phyloP scores from a whole-genome alignment of 1,139 yeast genomes.

The Saccharomyces hybrid region DNA sequence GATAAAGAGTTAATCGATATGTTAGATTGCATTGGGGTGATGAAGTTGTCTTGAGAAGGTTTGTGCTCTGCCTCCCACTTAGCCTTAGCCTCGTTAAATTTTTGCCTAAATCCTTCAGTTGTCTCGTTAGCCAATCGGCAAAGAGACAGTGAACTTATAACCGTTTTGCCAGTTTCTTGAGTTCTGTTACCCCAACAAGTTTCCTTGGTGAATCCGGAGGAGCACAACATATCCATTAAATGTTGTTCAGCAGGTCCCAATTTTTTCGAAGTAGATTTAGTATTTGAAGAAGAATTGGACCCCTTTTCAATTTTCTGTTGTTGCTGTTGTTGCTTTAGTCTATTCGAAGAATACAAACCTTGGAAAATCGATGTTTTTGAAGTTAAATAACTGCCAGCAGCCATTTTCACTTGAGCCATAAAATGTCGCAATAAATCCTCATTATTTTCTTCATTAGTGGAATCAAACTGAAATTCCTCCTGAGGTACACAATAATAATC shows the following conservation, averaged over 20 bases:
- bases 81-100: slow-evolving; percentile 18
- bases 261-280: slow-evolving; percentile 31
- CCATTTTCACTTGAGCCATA: slow-evolving; percentile 58
- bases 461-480: slow-evolving; percentile 33
- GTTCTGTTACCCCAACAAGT: slow-evolving; percentile 86
- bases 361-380: slow-evolving; percentile 58
- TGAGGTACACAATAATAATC: slow-evolving; percentile 84
- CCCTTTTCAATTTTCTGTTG: slow-evolving; percentile 11
- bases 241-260: slow-evolving; percentile 94
- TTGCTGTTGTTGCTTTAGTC: slow-evolving; percentile 24
- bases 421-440: slow-evolving; percentile 28
- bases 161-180: slow-evolving; percentile 79
- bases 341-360: slow-evolving; percentile 45
- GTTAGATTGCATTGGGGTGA: not conserved
- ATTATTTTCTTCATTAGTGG: slow-evolving; percentile 22
- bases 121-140: slow-evolving; percentile 49
- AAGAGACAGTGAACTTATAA: slow-evolving; percentile 74
- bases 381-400: slow-evolving; percentile 59
- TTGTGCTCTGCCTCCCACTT: slow-evolving; percentile 22
- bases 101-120: slow-evolving; percentile 27
- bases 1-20: not conserved
- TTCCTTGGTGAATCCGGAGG: slow-evolving; percentile 67
- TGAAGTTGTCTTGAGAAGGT: slow-evolving; percentile 2
- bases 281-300: not conserved
- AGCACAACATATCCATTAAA: slow-evolving; percentile 86